Base-by-base conservation (phyloP, 306 rosid genomes). In the Quercus berberidifolia region DNA sequence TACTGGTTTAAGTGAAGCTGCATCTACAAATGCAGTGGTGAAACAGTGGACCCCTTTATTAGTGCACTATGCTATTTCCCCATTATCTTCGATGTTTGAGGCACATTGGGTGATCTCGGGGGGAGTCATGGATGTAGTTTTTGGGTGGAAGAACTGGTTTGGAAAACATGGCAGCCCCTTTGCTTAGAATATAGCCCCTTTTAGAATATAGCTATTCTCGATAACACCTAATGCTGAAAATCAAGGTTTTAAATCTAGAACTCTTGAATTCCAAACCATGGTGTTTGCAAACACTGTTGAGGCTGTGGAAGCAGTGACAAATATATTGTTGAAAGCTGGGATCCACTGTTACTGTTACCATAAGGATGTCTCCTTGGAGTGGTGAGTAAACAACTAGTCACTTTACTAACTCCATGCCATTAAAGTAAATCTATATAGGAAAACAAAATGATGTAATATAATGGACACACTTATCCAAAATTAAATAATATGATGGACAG, bases 211-310 rank as follows among this genome's bases (percentile, higher is more conserved):
- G 25, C 25, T 26, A 26, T 26, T 26, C 3, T 26, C 28, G 28
- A 26, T 26, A 26, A 2, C 28, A 26, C 28, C 28, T 26, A 26
- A 86, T 77, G 94, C 96, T 74, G 93, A 93, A 83, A 90, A 81
- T 21, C 84, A 89, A 73, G 84, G 87, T 63, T 82, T 89, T 65
- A 79, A 55, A 73, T 76, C 89, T 41, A 85, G 78, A 84, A 86
- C 75, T 65, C 81, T 85, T 78, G 84, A 80, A 75, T 67, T 80
- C 76, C 87, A 98, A 90, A 91, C 96, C 55, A 91, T 95, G 93
- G 92, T 91, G 77, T 93, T 95, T 79, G 94, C 93, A 17, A 93
- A 95, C 85, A 95, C 98, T 20, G 98, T 95, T 71, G 98, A 95
- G 80, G 93, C 96, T 72, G 98, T 82, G 56, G 97, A 95, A 87